These are phyloP conservation scores for Sclerotinia nivalis DNA, from an alignment of 2,329 filamentous ascomycete species.

Conservation along the genomic window DNA sequence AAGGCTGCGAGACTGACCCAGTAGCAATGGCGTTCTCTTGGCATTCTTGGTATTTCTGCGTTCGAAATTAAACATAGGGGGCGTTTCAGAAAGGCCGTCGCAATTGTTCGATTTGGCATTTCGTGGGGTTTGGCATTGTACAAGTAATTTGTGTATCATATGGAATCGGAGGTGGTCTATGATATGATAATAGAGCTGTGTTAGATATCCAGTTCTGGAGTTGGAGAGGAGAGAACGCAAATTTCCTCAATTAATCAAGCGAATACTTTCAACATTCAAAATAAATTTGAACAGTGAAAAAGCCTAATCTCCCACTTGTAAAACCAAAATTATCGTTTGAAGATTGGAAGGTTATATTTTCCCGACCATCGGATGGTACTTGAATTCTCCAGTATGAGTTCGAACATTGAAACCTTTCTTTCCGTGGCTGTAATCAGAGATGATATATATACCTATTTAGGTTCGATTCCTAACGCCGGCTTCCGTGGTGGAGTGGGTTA, in stretches of 20 bases:
- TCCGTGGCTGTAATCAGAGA: too few species aligned
- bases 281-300: not conserved
- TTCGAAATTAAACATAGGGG: not conserved
- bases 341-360: too few species aligned
- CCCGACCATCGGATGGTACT: too few species aligned
- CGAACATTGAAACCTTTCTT: too few species aligned
- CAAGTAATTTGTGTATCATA: constrained; percentile 7
- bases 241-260: not conserved
- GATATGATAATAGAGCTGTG: constrained; percentile 13
- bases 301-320: not conserved
- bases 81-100: not conserved
- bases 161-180: not conserved
- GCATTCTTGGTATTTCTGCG: not conserved
- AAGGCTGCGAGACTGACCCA: not conserved
- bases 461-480: too few species aligned
- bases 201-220: constrained; percentile 10
- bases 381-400: too few species aligned
- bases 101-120: constrained; percentile 1
- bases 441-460: too few species aligned
- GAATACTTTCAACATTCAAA: not conserved
- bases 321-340: not conserved
- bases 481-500: too few species aligned
- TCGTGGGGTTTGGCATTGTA: constrained; percentile 4
- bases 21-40: constrained; percentile 10
- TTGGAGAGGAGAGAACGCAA: not conserved